Base-by-base conservation (phyloP, 768 basidiomycete genomes). In the Mycena capillaripes region DNA sequence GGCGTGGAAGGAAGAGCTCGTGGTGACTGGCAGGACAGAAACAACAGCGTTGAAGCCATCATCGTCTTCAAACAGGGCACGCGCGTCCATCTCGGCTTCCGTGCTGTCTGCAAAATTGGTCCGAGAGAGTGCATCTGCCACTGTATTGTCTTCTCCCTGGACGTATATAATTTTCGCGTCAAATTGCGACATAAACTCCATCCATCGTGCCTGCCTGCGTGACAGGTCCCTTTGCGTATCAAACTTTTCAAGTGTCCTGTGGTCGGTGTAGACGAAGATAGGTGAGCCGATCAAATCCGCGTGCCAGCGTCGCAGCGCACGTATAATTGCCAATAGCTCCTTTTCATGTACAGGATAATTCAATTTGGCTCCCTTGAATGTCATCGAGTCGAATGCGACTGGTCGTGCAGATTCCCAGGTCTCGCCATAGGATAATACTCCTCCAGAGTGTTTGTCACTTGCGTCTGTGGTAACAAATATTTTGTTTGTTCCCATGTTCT, bases 311-410 rank as follows among this genome's bases (percentile, higher is more conserved):
- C 23, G 56, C 0, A 57, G 9, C 0, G 34, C n/a, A 6, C 36
- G 23, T 0, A 57, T 57, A 14, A 57, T 57, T 0, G 32, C 36
- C 10, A 57, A 34, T 1, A 57, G 56, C 4, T 57, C 56, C 10
- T 57, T 57, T 17, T 57, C 56, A 23, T 57, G 56, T 21, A 57
- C 14, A 6, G 32, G 56, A 10, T 57, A 57, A 7, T 38, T 40
- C 2, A 57, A 17, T 25, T 57, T 34, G 6, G 56, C 19, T 3
- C 56, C 56, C 12, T 38, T 36, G 36, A 57, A 57, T 21, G 56
- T n/a, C 56, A 57, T 57, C 6, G 56, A 57, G n/a, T 57, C 56
- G 38, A 57, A 57, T 4, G 56, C 56, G 36, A 57, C 56, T 1
- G 56, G 56, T 4, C 56, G 19, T 10, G 56, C 56, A 11, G 56